These are phyloP conservation scores for Trichoderma oligosporum DNA, from an alignment of 2,329 filamentous ascomycete genomes.

Conservation along the genomic window DNA sequence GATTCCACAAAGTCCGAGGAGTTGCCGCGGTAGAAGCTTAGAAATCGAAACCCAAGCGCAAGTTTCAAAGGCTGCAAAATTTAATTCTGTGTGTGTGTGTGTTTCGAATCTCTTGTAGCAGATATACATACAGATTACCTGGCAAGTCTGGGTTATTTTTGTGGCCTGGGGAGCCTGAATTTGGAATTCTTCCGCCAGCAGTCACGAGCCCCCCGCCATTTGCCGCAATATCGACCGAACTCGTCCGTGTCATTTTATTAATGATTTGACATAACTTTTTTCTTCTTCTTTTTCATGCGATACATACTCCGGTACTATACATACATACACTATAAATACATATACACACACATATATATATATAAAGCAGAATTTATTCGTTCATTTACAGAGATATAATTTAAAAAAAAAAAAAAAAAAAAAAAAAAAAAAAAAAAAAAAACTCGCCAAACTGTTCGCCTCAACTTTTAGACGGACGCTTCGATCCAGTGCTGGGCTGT, in stretches of 20 bases:
- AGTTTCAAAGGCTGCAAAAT: neutral
- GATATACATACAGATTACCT: too few species aligned
- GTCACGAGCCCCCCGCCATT: neutral
- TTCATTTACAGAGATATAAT: too few species aligned
- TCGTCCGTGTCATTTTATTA: too few species aligned
- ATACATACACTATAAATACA: neutral
- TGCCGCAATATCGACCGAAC: neutral
- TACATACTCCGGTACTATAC: neutral
- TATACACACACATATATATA: neutral
- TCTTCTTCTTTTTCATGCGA: neutral
- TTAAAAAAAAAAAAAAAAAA: too few species aligned
- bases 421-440: too few species aligned
- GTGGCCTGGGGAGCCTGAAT: too few species aligned
- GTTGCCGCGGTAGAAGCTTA: slow-evolving; percentile 1
- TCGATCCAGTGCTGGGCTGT: slow-evolving; percentile 69
- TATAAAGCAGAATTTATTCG: too few species aligned
- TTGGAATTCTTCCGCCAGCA: too few species aligned
- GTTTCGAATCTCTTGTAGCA: too few species aligned
- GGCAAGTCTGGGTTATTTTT: too few species aligned
- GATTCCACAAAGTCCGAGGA: neutral
- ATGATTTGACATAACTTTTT: too few species aligned
- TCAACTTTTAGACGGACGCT: slow-evolving; percentile 73
- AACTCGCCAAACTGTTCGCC: slow-evolving; percentile 84
- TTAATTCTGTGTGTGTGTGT: neutral
- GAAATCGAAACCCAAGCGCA: slow-evolving; percentile 1